Evolutionary conservation across 192 early-diverging fungal genomes (phyloP), one percentile per base, ranked within the genome.

Genomic region (Gigaspora rosea): DNA sequence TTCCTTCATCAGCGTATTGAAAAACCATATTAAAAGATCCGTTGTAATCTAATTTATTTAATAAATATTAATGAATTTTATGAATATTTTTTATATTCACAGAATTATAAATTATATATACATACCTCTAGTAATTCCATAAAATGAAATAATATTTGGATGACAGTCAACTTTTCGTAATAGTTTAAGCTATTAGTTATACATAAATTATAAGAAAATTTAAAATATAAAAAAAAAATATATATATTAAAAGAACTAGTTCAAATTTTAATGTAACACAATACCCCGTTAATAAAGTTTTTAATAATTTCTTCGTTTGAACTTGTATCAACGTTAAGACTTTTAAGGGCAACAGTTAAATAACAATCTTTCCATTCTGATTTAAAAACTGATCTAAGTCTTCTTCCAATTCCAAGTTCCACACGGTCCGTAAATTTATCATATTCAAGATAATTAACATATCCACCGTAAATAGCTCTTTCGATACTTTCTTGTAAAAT

Each of bases 1-100:
- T 78, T 33, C 79, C 79, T 6, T 73, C 78, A 35, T 78, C 62
- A 16, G 79, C 77, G 36, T 80, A 78, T 63, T 80, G 12, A 18
- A 18, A n/a, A 79, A 56, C 12, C 22, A 63, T 20, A 5, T 20
- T 13, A 63, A 11, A 36, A 63, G 4, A 27, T 13, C 52, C 52
- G 18, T 18, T 13, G 41, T 41, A 15, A 7, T 41, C 41, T 41
- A 41, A 6, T 41, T 15, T 15, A 56, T 56, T 56, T 6, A 56
- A 18, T 13, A 18, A 4, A 13, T 13, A 13, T 27, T 18, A 22
- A 36, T 22, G 11, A 27, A 33, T 36, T 63, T 12, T 10, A n/a
- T 33, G 10, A 20, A 7, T 35, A 13, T 13, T 41, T 6, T 41
- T 41, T 41, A 41, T 41, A 41, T 41, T 41, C 41, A 27, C 41